These are phyloP conservation scores for Boechera retrofracta DNA, from an alignment of 345 rosid species.

Conservation along the genomic window DNA sequence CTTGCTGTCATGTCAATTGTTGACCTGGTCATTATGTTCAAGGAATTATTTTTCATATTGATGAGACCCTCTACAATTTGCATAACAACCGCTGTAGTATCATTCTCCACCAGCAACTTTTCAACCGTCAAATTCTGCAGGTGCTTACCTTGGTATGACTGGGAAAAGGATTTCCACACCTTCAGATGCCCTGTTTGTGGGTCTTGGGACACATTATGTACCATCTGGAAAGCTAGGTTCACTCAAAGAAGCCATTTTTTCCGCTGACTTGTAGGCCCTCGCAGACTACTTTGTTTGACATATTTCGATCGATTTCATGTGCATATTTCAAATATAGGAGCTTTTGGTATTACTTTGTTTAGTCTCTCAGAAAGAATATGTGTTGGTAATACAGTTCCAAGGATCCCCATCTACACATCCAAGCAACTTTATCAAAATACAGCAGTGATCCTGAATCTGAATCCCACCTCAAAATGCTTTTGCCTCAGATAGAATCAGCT, in stretches of 20 bases:
- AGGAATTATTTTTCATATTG: conserved; percentile 1
- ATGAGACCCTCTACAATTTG: not conserved
- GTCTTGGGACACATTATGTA: conserved; percentile 87
- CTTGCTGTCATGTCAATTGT: not conserved
- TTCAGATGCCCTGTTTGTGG: conserved; percentile 80
- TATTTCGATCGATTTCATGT: not conserved
- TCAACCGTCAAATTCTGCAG: conserved; percentile 51
- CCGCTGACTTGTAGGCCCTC: conserved; percentile 60
- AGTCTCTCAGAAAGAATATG: conserved; percentile 11
- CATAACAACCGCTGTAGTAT: not conserved
- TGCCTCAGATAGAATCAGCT: conserved; percentile 73
- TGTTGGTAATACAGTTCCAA: conserved; percentile 58
- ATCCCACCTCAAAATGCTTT: conserved; percentile 60
- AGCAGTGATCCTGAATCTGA: conserved; percentile 66
- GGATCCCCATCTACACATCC: conserved; percentile 68
- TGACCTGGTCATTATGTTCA: conserved; percentile 3
- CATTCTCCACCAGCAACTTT: not conserved
- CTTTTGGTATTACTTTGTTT: not conserved
- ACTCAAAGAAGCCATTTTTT: conserved; percentile 74
- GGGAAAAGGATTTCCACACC: conserved; percentile 86
- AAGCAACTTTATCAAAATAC: conserved; percentile 60
- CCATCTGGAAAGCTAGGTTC: conserved; percentile 68
- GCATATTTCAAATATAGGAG: conserved; percentile 15
- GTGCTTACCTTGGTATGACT: conserved; percentile 92
- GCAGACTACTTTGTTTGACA: not conserved